Base-by-base conservation (phyloP, 805 yeast species). In the Dipodascus albidus region DNA sequence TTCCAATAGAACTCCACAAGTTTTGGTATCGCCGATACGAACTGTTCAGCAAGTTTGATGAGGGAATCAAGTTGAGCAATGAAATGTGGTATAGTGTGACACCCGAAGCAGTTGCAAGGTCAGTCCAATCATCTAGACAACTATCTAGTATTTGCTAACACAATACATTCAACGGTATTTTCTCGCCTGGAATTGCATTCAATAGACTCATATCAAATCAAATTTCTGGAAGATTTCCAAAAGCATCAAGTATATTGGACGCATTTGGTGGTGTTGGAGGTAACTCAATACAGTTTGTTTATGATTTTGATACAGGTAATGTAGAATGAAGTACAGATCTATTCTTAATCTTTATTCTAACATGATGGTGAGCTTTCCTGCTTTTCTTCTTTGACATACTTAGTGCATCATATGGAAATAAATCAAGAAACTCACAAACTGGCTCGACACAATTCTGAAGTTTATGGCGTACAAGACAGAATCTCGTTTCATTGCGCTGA, bases 201-300 rank as follows among this genome's bases (percentile, higher is more conserved):
- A 11, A 11, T 11, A 38, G 57, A 2, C 60, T 59, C 2, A 72
- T 69, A 1, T 71, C 71, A 1, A 51, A 50, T 3, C 54, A 56
- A 17, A 51, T 61, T 2, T 33, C 23, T 6, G 33, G 52, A 11
- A 48, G 58, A 11, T 60, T 54, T 38, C 65, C 65, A 1, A 48
- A 50, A 2, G 54, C 57, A 2, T 52, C 53, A 2, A 53, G 50
- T 2, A 68, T 82, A 0, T 64, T 84, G 14, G 96, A 88, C 62
- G 74, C 85, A 1, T 86, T 87, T 60, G 82, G 91, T 58, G 96
- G 96, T 0, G 96, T 89, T 1, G 96, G 95, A 1, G 96, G 96
- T 0, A 87, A 87, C 62, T 70, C 85, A 1, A 83, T 87, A 21
- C 95, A 87, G 59, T 78, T 89, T 65, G 90, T 50, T 61, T 71